Conservation (phyloP, 257 asterid genomes). For the Pogostemon cablin region DNA sequence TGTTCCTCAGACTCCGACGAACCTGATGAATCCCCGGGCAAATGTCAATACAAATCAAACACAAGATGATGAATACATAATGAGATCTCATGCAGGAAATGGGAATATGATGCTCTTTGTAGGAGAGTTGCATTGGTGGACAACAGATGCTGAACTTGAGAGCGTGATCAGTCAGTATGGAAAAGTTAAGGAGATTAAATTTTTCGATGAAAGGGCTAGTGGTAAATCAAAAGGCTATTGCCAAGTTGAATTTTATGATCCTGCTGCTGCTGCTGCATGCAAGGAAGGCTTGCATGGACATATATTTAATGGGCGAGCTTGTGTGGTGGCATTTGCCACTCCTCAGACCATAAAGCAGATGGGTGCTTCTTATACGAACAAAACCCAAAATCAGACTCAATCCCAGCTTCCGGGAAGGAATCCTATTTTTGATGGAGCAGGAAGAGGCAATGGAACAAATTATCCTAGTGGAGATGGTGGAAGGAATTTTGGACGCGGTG, state of each 20-base stretch:
- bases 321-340: conserved; percentile 93
- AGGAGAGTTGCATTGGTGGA: conserved; percentile 99
- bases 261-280: conserved; percentile 81
- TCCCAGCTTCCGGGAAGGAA: conserved; percentile 25
- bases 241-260: conserved; percentile 86
- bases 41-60: conserved; percentile 45
- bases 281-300: conserved; percentile 88
- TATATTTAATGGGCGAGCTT: conserved; percentile 80
- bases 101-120: conserved; percentile 80
- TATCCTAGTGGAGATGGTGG: too few relatives aligned
- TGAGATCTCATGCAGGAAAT: conserved; percentile 60
- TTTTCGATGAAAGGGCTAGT: conserved; percentile 93
- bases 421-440: too few relatives aligned
- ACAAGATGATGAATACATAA: conserved; percentile 53
- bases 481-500: too few relatives aligned
- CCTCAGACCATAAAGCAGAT: conserved; percentile 77
- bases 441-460: too few relatives aligned
- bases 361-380: conserved; percentile 61
- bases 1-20: conserved; percentile 48
- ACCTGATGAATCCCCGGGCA: conserved; percentile 43
- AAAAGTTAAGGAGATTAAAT: conserved; percentile 83
- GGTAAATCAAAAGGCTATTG: conserved; percentile 98
- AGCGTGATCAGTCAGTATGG: conserved; percentile 79
- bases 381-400: conserved; percentile 61
- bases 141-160: conserved; percentile 93